A percentile compares a stretch with the other conserved stretches of the same genome.
These are phyloP conservation scores for Colletotrichum spaethianum DNA, from an alignment of 2,329 filamentous ascomycete species.

Conservation along the genomic window DNA sequence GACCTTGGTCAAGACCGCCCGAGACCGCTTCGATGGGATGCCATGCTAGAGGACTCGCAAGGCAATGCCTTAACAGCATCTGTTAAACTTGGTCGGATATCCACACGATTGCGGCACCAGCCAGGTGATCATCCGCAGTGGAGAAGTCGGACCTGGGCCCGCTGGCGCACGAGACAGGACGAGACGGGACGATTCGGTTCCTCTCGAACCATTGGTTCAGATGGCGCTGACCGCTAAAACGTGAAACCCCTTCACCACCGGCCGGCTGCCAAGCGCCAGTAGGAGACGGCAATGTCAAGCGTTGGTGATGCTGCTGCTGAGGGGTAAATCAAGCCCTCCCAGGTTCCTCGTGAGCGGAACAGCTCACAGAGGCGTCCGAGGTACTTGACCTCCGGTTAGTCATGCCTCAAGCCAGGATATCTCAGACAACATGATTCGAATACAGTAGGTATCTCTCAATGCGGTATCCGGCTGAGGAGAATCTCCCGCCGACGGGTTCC, in stretches of 20 bases:
- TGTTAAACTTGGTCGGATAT: conserved; percentile 27
- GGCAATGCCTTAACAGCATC: conserved; percentile 28
- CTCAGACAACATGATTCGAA: conserved; percentile 32
- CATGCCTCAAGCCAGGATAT: conserved; percentile 29
- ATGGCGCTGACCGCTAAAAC: conserved; percentile 40
- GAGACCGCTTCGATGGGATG: conserved; percentile 6
- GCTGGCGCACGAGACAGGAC: conserved; percentile 36
- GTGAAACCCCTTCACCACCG: conserved; percentile 39
- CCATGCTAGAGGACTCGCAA: conserved; percentile 26
- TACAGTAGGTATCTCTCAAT: conserved; percentile 21
- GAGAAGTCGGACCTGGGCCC: conserved; percentile 37
- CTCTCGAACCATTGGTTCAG: conserved; percentile 36
- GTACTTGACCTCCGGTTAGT: not conserved
- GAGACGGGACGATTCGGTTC: conserved; percentile 32
- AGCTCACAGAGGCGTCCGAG: not conserved
- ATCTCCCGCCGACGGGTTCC: conserved; percentile 14
- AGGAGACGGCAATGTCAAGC: conserved; percentile 2
- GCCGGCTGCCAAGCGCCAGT: conserved; percentile 34
- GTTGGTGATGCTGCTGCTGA: conserved; percentile 14
- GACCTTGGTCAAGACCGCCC: not conserved
- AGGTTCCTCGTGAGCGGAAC: not conserved
- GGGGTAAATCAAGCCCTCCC: conserved; percentile 9
- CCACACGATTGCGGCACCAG: conserved; percentile 35
- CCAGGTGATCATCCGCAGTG: conserved; percentile 43
- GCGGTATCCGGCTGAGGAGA: conserved; percentile 12